phyloP scores from a whole-genome alignment of 306 rosid species.

The Lithocarpus polystachyus region DNA sequence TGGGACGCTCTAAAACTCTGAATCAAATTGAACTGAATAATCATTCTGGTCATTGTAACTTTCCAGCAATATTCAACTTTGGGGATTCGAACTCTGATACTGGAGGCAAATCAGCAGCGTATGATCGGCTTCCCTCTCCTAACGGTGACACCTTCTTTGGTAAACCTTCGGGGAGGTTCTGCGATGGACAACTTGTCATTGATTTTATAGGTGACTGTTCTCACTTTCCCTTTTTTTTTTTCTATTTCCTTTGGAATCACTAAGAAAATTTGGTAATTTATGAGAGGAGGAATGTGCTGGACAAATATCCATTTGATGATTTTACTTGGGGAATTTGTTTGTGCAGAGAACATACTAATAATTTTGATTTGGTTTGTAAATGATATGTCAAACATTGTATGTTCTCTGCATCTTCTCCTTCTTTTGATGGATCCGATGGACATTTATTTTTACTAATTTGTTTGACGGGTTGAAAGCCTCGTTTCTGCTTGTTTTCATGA shows the following conservation, averaged over 20 bases:
- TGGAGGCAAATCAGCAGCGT: conserved; percentile 24
- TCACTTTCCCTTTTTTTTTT: neutral
- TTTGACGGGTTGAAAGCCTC: neutral
- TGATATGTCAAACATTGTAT: neutral
- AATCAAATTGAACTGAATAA: neutral
- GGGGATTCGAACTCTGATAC: conserved; percentile 32
- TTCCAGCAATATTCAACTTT: conserved; percentile 32
- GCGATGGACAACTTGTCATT: conserved; percentile 27
- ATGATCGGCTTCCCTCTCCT: conserved; percentile 15
- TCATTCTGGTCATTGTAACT: conserved; percentile 1
- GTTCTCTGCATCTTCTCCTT: neutral
- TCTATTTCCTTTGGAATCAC: neutral
- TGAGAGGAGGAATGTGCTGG: neutral
- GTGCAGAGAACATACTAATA: neutral
- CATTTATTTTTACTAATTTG: neutral
- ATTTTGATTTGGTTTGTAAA: neutral
- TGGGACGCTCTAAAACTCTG: neutral
- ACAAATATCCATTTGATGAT: neutral
- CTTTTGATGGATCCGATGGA: neutral
- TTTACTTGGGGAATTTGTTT: neutral
- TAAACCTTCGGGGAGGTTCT: conserved; percentile 29
- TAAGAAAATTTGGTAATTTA: neutral
- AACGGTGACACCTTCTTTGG: conserved; percentile 28
- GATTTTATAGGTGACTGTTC: conserved; percentile 20
- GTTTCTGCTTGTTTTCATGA: neutral